phyloP scores from a whole-genome alignment of 2,329 filamentous ascomycete genomes.

The Venturia aucupariae region DNA sequence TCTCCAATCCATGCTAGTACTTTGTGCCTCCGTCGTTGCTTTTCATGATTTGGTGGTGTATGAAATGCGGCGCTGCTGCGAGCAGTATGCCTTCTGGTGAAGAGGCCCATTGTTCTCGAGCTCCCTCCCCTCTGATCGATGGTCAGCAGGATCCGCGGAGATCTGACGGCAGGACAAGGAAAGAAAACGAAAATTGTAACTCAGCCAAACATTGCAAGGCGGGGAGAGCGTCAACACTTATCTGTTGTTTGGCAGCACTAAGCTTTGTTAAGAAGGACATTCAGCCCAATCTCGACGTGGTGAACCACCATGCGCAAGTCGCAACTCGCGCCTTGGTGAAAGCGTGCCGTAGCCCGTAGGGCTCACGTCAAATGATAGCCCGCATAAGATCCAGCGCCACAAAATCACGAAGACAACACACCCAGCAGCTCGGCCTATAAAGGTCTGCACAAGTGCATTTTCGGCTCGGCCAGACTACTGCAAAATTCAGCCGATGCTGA shows the following conservation, averaged over 20 bases:
- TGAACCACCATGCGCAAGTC: not conserved
- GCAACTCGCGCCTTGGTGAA: not conserved
- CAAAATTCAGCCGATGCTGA: not conserved
- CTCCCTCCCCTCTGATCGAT: not conserved
- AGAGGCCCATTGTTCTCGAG: not conserved
- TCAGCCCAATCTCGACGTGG: constrained; percentile 4
- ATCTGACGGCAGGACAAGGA: not conserved
- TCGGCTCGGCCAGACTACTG: not conserved
- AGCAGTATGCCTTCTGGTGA: constrained; percentile 1
- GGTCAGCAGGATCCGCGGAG: not conserved
- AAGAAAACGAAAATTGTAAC: not conserved
- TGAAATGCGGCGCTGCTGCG: not conserved
- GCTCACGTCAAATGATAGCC: not conserved
- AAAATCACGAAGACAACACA: not conserved
- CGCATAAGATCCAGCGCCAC: not conserved
- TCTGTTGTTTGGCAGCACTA: not conserved
- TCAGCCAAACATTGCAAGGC: not conserved
- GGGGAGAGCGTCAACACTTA: not conserved
- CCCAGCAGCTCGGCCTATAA: not conserved
- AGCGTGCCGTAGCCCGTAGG: not conserved
- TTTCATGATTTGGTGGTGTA: not conserved
- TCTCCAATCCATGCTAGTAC: constrained; percentile 25
- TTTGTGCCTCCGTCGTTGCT: constrained; percentile 5
- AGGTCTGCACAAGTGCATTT: not conserved
- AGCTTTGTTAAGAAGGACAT: not conserved